phyloP scores from a whole-genome alignment of 2,329 filamentous ascomycete species.

The Aspergillus eucalypticola region DNA sequence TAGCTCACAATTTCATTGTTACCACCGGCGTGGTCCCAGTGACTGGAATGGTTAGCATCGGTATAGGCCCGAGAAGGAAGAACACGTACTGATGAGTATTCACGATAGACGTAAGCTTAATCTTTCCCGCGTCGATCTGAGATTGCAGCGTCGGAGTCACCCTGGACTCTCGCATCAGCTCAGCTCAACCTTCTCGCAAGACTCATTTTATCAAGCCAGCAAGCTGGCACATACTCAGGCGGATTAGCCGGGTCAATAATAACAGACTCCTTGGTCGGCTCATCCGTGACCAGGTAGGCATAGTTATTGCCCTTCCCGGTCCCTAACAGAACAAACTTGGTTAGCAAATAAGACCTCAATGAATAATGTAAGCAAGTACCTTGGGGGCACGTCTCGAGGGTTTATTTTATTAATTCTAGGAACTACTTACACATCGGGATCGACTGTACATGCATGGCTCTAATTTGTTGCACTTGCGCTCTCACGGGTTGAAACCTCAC shows the following conservation, averaged over 20 bases:
- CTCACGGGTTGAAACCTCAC: slow-evolving; percentile 11
- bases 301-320: slow-evolving; percentile 51
- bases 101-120: slow-evolving; percentile 85
- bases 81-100: slow-evolving; percentile 89
- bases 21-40: slow-evolving; percentile 91
- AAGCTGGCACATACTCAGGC: slow-evolving; percentile 44
- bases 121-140: slow-evolving; percentile 67
- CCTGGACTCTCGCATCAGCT: no score
- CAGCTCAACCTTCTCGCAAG: not conserved
- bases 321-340: slow-evolving; percentile 23
- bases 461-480: slow-evolving; percentile 15
- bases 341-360: not conserved
- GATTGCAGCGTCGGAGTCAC: slow-evolving; percentile 69
- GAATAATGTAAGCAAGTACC: not conserved
- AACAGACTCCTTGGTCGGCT: slow-evolving; percentile 51
- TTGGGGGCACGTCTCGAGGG: not conserved
- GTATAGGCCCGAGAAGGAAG: not conserved
- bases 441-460: slow-evolving; percentile 54
- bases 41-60: slow-evolving; percentile 55
- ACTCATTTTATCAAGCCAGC: not conserved
- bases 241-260: slow-evolving; percentile 55
- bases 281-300: slow-evolving; percentile 54
- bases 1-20: slow-evolving; percentile 73
- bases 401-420: not conserved
- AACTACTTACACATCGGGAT: slow-evolving; percentile 55